Evolutionary conservation across 306 rosid species (phyloP), one percentile per base, ranked within the genome.

Genomic region (Morella rubra): DNA sequence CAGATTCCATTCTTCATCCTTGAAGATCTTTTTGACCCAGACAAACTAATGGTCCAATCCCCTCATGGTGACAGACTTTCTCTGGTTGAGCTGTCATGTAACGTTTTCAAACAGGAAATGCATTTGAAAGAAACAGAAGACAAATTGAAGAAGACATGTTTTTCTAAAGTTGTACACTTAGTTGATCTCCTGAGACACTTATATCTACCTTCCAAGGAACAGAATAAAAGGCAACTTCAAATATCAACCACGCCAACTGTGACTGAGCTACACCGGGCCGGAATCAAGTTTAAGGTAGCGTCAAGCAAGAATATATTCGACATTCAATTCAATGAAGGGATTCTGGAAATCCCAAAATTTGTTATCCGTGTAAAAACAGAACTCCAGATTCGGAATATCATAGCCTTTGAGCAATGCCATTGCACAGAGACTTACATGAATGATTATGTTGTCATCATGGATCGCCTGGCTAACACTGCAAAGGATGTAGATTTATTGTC

Each of bases 1-100:
- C 93, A 89, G 50, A 71, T 89, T 70, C 87, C 92, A 1, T 82
- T 86, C 65, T 80, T 81, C 55, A 76, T 87, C 27, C 79, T 84
- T 13, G 75, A 80, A n/a, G 81, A 77, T 1, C 19, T 82, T 20
- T 84, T 81, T 50, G 50, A 41, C 22, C 6, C 41, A 13, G 44
- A 61, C n/a, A 49, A 49, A 11, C 18, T 10, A 59, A 24, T 0
- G 10, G 6, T 69, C 76, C 79, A 7, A 22, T 22, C 45, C 55
- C 27, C 37, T 3, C 1, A 18, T 42, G 64, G 19, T 15, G 56
- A 68, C 50, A 74, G 61, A 51, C 44, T 42, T 2, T 70, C 80
- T 0, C 11, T 87, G 42, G 20, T 73, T 9, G 18, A 76, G 32
- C 82, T 81, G 18, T 76, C 83, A 20, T 75, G 58, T 37, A 2